Conservation (phyloP, 1,284 basidiomycete genomes). For the Phenoliferia sp. region DNA sequence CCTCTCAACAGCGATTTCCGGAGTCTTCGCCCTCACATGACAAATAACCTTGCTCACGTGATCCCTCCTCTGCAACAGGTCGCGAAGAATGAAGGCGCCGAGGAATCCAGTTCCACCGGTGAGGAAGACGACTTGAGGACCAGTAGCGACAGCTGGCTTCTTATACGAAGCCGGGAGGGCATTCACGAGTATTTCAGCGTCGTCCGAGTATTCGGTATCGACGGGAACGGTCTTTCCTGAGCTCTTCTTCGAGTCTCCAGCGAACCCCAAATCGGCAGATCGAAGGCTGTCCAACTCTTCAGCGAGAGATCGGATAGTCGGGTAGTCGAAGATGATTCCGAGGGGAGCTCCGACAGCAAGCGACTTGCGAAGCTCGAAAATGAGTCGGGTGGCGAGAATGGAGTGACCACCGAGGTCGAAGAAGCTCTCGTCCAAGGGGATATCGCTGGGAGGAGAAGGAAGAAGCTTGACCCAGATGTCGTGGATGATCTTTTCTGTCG, state of each 20-base stretch:
- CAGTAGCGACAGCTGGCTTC: slow-evolving; percentile 53
- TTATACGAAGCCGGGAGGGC: slow-evolving; percentile 61
- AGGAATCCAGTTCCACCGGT: slow-evolving; percentile 97
- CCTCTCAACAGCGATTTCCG: slow-evolving; percentile 62
- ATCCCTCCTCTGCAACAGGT: slow-evolving; percentile 55
- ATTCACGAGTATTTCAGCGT: slow-evolving; percentile 63
- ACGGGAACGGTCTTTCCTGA: slow-evolving; percentile 38
- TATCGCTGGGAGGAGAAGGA: slow-evolving; percentile 69
- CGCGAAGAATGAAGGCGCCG: slow-evolving; percentile 83
- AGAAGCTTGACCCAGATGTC: slow-evolving; percentile 79
- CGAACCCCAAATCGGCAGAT: slow-evolving; percentile 74
- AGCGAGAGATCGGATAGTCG: slow-evolving; percentile 79
- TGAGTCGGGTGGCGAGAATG: slow-evolving; percentile 91
- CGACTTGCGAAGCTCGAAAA: slow-evolving; percentile 91
- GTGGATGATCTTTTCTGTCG: slow-evolving; percentile 76
- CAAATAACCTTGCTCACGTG: slow-evolving; percentile 80
- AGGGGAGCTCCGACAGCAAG: slow-evolving; percentile 90
- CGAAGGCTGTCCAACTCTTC: slow-evolving; percentile 70
- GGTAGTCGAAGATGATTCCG: slow-evolving; percentile 86
- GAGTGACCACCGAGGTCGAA: slow-evolving; percentile 99
- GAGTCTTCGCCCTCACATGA: slow-evolving; percentile 70
- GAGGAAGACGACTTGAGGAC: slow-evolving; percentile 64
- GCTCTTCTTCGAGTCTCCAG: slow-evolving; percentile 32
- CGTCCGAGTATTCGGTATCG: slow-evolving; percentile 65
- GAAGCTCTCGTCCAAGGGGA: slow-evolving; percentile 90